A percentile compares a stretch with the other conserved stretches of the same genome.
These are phyloP conservation scores for Eimeria tenella DNA, from an alignment of 169 alveolate species.

Conservation along the genomic window DNA sequence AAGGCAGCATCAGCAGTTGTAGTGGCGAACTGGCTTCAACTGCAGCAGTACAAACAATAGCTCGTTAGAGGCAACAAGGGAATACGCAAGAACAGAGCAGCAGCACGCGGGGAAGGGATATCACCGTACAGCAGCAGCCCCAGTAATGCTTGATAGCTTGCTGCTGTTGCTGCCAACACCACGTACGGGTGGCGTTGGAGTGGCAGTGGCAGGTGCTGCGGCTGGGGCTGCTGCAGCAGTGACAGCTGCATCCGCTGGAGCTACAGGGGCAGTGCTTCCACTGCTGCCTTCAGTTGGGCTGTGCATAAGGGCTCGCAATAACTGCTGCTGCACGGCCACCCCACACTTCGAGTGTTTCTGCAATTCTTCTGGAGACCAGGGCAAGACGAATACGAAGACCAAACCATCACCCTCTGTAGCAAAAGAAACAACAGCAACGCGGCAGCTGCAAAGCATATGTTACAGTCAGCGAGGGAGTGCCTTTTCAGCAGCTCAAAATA, in stretches of 20 bases:
- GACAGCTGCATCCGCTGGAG: neutral
- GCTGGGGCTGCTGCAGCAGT: constrained; percentile 13
- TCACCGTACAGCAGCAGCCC: constrained; percentile 8
- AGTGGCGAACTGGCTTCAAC: neutral
- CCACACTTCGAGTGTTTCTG: constrained; percentile 49
- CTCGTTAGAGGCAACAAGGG: neutral
- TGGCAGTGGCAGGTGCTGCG: neutral
- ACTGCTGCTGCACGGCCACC: constrained; percentile 24
- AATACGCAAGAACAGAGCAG: neutral
- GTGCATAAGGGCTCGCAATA: neutral
- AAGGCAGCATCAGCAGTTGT: constrained; percentile 1
- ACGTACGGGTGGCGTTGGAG: neutral
- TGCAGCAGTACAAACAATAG: neutral
- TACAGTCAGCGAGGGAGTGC: too few relatives aligned
- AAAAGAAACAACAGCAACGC: constrained; percentile 6
- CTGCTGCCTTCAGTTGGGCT: neutral
- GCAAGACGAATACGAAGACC: constrained; percentile 22
- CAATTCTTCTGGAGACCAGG: constrained; percentile 20
- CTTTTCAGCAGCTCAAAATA: neutral
- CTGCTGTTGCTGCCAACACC: constrained; percentile 30
- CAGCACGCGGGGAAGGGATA: neutral
- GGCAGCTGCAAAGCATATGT: neutral
- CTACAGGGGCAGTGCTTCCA: neutral
- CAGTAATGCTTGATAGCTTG: neutral
- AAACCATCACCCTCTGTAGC: constrained; percentile 19